Percentiles rank a stretch among this genome's conserved stretches.
Conservation (phyloP, 805 yeast genomes). For the Nakazawaea molendinolei region DNA sequence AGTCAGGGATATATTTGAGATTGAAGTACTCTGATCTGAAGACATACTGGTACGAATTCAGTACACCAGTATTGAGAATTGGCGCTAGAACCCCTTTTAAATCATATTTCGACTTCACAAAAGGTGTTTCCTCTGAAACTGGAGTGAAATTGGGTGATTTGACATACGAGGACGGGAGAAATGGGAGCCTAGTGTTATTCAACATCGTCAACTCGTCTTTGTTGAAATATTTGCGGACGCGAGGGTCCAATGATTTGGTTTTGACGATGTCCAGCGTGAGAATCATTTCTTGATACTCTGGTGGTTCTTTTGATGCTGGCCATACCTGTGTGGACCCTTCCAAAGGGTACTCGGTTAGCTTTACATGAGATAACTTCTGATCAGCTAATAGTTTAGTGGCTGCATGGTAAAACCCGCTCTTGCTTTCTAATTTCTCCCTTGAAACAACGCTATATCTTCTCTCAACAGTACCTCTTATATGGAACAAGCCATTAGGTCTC, state of each 20-base stretch:
- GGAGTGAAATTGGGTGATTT: constrained; percentile 11
- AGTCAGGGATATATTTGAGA: constrained; percentile 17
- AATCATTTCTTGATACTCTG: background rate
- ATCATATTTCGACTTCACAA: constrained; percentile 19
- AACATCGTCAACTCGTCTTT: background rate
- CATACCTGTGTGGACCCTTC: background rate
- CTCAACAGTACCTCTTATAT: too few species aligned
- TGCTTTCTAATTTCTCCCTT: too few species aligned
- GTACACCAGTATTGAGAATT: background rate
- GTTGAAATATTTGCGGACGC: background rate
- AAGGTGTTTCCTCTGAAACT: constrained; percentile 8
- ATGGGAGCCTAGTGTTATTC: constrained; percentile 13
- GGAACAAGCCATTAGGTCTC: too few species aligned
- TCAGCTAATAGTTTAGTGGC: too few species aligned
- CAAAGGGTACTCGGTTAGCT: too few species aligned
- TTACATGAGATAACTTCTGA: too few species aligned
- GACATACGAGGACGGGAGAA: constrained; percentile 17
- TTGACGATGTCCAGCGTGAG: background rate
- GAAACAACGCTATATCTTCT: too few species aligned
- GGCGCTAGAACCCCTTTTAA: constrained; percentile 8
- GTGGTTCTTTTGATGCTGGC: background rate
- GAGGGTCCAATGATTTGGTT: background rate
- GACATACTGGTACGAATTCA: background rate
- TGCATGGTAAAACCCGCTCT: too few species aligned
- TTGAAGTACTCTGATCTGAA: constrained; percentile 1